phyloP scores from a whole-genome alignment of 78 protist species.

The Ministeria vibrans region DNA sequence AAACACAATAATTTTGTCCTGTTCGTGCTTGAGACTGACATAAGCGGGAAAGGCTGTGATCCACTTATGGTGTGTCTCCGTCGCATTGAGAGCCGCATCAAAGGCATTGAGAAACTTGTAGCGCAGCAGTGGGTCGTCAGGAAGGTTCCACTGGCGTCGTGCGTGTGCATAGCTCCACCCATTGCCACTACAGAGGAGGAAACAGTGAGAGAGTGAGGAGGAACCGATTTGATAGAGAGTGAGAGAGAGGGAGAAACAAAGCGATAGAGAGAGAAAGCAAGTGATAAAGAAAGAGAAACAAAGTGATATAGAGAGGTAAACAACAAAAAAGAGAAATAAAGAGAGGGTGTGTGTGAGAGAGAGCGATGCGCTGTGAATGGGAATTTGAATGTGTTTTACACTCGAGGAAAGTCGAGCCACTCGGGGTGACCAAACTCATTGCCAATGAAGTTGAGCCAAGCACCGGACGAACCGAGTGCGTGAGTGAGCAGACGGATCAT shows the following conservation, averaged over 20 bases:
- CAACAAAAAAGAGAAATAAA: no score
- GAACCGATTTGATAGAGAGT: not conserved
- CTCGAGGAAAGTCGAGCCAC: slow-evolving; percentile 97
- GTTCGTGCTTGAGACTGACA: slow-evolving; percentile 63
- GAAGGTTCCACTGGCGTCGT: slow-evolving; percentile 75
- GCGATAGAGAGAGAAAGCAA: not conserved
- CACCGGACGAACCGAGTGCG: slow-evolving; percentile 88
- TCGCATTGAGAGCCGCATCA: slow-evolving; percentile 46
- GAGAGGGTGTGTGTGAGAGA: no score
- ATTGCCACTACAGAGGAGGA: not conserved
- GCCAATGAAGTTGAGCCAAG: slow-evolving; percentile 92
- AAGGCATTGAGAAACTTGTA: slow-evolving; percentile 45
- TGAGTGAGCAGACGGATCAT: slow-evolving; percentile 61
- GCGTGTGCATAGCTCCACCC: slow-evolving; percentile 59
- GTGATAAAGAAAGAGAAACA: not conserved
- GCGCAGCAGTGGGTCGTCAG: slow-evolving; percentile 44
- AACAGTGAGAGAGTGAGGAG: not conserved
- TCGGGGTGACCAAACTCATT: slow-evolving; percentile 99
- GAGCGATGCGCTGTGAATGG: no score
- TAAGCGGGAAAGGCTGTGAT: slow-evolving; percentile 14
- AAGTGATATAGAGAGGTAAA: not conserved
- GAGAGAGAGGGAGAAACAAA: not conserved
- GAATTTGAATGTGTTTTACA: no score
- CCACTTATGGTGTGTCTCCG: not conserved
- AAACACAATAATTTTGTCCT: slow-evolving; percentile 67